Percentiles rank a stretch among this genome's conserved stretches.
Evolutionary conservation across 2,329 filamentous ascomycete genomes (phyloP).

Genomic region (Fonsecaea multimorphosa): DNA sequence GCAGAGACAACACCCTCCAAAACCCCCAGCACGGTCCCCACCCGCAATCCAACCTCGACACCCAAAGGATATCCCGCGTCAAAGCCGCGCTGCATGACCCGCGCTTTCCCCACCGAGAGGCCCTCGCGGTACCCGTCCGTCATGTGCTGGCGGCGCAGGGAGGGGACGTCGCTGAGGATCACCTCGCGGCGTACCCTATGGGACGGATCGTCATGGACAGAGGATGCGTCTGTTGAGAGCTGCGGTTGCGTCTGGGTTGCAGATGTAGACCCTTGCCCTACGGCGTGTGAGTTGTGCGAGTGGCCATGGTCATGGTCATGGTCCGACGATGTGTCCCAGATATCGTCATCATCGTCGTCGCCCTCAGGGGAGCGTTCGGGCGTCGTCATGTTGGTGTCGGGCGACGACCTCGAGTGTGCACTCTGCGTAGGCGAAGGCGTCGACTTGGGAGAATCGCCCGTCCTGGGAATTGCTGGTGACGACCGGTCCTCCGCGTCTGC

Average conservation of each 20-base stretch:
- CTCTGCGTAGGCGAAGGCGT: conserved; percentile 8
- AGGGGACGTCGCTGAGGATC: conserved; percentile 70
- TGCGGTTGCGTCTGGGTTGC: no score
- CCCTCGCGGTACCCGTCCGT: conserved; percentile 93
- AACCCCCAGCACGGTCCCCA: conserved; percentile 76
- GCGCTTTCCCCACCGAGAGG: conserved; percentile 74
- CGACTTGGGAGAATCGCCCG: neutral
- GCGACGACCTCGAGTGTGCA: conserved; percentile 23
- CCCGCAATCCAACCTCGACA: conserved; percentile 75
- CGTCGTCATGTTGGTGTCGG: conserved; percentile 32
- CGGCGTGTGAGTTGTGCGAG: no score
- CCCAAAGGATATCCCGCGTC: conserved; percentile 89
- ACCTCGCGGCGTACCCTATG: neutral
- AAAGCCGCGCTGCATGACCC: conserved; percentile 82
- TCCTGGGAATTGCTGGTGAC: neutral
- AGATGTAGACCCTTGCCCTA: neutral
- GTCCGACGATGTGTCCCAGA: conserved; percentile 37
- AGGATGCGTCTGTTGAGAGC: neutral
- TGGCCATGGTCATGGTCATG: no score
- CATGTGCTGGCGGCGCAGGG: conserved; percentile 75
- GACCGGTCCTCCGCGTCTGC: neutral
- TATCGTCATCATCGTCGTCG: conserved; percentile 37
- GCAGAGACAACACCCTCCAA: conserved; percentile 72
- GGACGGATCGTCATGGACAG: neutral
- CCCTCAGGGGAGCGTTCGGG: conserved; percentile 30